Conservation (phyloP, 164 flowering plant genomes). For the Stephania japonica region DNA sequence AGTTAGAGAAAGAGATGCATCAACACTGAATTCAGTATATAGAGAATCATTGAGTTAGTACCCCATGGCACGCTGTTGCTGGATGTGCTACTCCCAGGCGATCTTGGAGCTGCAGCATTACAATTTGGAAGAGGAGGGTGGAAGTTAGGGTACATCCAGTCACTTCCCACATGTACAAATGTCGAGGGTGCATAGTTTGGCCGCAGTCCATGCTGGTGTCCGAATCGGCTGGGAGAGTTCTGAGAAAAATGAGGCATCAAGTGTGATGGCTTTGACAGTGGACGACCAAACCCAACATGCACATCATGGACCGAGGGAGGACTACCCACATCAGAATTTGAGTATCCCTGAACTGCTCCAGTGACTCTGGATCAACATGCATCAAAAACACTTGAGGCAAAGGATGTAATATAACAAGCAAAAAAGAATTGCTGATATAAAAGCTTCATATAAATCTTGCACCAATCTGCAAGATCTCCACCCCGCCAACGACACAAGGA, state of each 20-base stretch:
- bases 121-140: conserved; percentile 44
- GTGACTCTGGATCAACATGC: conserved; percentile 41
- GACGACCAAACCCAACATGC: conserved; percentile 39
- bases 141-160: conserved; percentile 47
- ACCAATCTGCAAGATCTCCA: not conserved
- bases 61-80: conserved; percentile 63
- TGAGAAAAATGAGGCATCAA: conserved; percentile 49
- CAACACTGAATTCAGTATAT: not conserved
- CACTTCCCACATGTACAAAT: conserved; percentile 32
- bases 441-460: no score
- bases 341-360: conserved; percentile 50
- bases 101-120: conserved; percentile 42
- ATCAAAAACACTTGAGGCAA: not conserved
- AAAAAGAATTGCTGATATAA: not conserved
- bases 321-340: conserved; percentile 46
- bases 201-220: conserved; percentile 57
- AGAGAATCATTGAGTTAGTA: conserved; percentile 21
- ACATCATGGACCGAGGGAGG: conserved; percentile 47
- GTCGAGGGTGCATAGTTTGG: conserved; percentile 43
- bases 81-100: conserved; percentile 50
- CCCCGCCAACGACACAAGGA: not conserved
- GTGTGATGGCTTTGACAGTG: conserved; percentile 42
- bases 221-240: conserved; percentile 71
- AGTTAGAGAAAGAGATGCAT: not conserved
- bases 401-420: not conserved